Evolutionary conservation across 108 stramenopile genomes (phyloP).

Genomic region (Cyclotella kingstonii): DNA sequence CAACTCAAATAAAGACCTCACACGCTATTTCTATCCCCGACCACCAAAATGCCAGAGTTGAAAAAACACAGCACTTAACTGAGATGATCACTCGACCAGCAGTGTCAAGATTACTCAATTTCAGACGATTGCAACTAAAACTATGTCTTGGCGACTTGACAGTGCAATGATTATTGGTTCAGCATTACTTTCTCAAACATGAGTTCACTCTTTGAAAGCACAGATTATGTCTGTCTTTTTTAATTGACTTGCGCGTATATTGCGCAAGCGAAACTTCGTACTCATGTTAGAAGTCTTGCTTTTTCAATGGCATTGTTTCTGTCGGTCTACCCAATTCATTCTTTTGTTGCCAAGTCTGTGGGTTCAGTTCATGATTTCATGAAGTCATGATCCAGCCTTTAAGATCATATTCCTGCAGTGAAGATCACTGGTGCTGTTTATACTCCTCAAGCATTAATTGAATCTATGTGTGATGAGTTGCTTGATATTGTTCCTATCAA

Average conservation of each 20-base stretch:
- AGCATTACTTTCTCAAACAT: not conserved
- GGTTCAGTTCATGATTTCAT: not conserved
- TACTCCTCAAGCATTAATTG: slow-evolving; percentile 39
- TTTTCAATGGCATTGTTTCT: slow-evolving; percentile 4
- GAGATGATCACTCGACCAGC: slow-evolving; percentile 91
- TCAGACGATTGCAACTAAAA: slow-evolving; percentile 16
- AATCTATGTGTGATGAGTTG: slow-evolving; percentile 9
- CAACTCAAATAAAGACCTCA: slow-evolving; percentile 2
- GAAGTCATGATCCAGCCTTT: slow-evolving; percentile 41
- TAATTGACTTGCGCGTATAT: slow-evolving; percentile 5
- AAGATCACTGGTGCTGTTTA: slow-evolving; percentile 72
- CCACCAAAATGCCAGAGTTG: slow-evolving; percentile 33
- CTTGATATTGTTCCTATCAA: slow-evolving; percentile 10
- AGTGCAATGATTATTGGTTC: slow-evolving; percentile 31
- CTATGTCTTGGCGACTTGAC: slow-evolving; percentile 9
- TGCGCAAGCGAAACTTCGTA: not conserved
- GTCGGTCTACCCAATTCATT: slow-evolving; percentile 2
- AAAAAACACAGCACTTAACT: slow-evolving; percentile 63
- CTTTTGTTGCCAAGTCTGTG: not conserved
- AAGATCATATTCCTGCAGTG: slow-evolving; percentile 91
- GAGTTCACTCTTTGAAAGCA: slow-evolving; percentile 13
- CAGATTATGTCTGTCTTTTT: slow-evolving; percentile 10
- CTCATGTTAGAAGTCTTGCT: slow-evolving; percentile 8
- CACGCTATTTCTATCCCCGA: not conserved
- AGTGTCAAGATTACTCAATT: slow-evolving; percentile 72